These are phyloP conservation scores for Nakaseomyces nivariensis DNA, from an alignment of 1,139 yeast species.

Conservation along the genomic window DNA sequence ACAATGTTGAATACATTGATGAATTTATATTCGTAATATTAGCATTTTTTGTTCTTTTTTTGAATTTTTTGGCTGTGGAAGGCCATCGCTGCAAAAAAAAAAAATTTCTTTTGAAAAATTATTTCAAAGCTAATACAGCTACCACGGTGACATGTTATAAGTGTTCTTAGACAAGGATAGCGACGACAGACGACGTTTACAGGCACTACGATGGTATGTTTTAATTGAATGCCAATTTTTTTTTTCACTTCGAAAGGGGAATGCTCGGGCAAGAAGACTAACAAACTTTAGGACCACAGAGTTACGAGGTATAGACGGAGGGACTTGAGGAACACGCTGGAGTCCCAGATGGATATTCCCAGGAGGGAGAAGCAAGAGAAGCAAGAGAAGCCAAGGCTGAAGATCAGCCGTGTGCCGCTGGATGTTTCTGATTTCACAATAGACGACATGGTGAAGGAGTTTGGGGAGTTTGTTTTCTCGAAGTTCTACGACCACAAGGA, in stretches of 20 bases:
- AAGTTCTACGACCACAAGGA: constrained; percentile 24
- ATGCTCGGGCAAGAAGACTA: neutral
- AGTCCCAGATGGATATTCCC: constrained; percentile 17
- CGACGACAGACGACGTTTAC: no score
- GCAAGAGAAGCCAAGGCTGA: constrained; percentile 12
- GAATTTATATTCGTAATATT: no score
- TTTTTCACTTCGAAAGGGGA: neutral
- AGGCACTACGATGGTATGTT: neutral
- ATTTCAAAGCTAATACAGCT: no score
- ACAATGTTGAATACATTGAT: no score
- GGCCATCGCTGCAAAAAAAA: no score
- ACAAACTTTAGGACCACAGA: neutral
- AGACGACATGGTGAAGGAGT: constrained; percentile 26
- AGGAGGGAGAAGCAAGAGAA: neutral
- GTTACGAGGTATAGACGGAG: constrained; percentile 25
- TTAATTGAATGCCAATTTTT: neutral
- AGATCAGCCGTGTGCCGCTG: constrained; percentile 20
- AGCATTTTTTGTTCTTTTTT: no score
- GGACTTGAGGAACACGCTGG: constrained; percentile 26
- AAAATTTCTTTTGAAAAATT: no score
- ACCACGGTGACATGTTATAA: no score
- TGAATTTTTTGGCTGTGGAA: no score
- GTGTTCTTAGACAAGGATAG: no score
- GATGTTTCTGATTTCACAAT: constrained; percentile 25
- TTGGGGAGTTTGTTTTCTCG: constrained; percentile 15